Base-by-base conservation (phyloP, 805 yeast genomes). In the Huiozyma sinensis region DNA sequence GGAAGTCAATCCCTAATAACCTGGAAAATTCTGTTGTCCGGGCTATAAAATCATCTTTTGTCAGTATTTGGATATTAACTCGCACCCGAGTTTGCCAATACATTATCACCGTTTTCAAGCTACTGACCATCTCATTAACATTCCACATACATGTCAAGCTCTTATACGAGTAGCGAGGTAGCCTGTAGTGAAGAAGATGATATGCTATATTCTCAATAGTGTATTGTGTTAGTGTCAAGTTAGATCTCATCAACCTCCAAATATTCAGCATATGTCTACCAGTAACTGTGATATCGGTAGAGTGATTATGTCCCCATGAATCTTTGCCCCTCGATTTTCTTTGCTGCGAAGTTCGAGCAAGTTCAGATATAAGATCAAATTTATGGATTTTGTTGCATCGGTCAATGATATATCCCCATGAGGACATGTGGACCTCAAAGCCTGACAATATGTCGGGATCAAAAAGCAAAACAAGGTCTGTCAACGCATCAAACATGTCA, bases 381-480 rank as follows among this genome's bases (percentile, higher is more conserved):
- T 73, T 74, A 53, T 70, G 70, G 1, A 56, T 62, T 0, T 46
- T 48, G 12, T 67, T 58, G 44, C 75, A 71, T 39, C 98, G 60
- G 42, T 84, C 92, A 28, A 84, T 70, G 0, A 89, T 43, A 54
- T 84, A 92, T 0, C 98, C 97, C 97, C 97, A 90, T 0, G 97
- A 85, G 0, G 74, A 54, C 0, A 79, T 65, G 49, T 86, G 83
- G 6, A 86, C 72, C 55, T 92, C 98, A 58, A 74, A 92, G 0
- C 97, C 97, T 0, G 85, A 72, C 6, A 92, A 56, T 30, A 92
- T 76, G 58, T 92, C 98, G 0, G 97, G 97, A 56, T 92, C 97
- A 42, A 77, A 69, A 2, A 67, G 51, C 13, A 77, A 72, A 0
- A 85, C 79, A 11, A 82, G 49, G 1, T 71, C 68, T 0, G 79